Percentiles rank a stretch among this genome's conserved stretches.
phyloP scores from a whole-genome alignment of 495 filamentous ascomycete species.

The Tuber brumale region DNA sequence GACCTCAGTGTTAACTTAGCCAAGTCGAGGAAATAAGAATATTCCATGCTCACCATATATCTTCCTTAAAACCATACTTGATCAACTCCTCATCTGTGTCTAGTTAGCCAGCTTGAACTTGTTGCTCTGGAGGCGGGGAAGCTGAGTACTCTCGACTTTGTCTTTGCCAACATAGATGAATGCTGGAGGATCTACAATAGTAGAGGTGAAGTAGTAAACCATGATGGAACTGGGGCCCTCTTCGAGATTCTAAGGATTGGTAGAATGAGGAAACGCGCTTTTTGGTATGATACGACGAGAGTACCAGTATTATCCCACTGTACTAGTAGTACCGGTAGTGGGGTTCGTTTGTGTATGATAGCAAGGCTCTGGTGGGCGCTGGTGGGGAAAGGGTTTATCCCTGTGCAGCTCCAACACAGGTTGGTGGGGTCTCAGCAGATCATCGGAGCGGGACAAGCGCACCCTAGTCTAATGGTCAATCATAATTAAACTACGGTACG shows the following conservation, averaged over 20 bases:
- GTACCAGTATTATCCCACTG: neutral
- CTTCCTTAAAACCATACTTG: slow-evolving; percentile 82
- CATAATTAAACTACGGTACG: neutral
- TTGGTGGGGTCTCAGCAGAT: slow-evolving; percentile 2
- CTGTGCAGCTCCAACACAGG: slow-evolving; percentile 22
- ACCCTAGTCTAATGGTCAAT: neutral
- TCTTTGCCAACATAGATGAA: slow-evolving; percentile 96
- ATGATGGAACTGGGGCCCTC: slow-evolving; percentile 47
- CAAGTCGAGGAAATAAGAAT: slow-evolving; percentile 33
- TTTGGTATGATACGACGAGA: neutral
- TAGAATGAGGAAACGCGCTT: slow-evolving; percentile 8
- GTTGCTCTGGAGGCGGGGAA: slow-evolving; percentile 9
- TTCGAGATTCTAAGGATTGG: neutral
- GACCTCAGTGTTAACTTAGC: slow-evolving; percentile 9
- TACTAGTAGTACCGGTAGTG: too few species aligned
- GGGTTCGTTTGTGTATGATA: slow-evolving; percentile 1
- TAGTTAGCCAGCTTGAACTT: slow-evolving; percentile 6
- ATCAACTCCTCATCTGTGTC: slow-evolving; percentile 89
- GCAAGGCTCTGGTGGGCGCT: too few species aligned
- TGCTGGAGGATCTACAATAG: slow-evolving; percentile 64
- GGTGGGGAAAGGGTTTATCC: slow-evolving; percentile 8
- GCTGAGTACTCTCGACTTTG: slow-evolving; percentile 82
- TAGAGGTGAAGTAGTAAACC: slow-evolving; percentile 96
- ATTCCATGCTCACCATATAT: slow-evolving; percentile 64
- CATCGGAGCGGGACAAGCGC: neutral